Base-by-base conservation (phyloP, 2,329 filamentous ascomycete species). In the Pseudogymnoascus pannorum region DNA sequence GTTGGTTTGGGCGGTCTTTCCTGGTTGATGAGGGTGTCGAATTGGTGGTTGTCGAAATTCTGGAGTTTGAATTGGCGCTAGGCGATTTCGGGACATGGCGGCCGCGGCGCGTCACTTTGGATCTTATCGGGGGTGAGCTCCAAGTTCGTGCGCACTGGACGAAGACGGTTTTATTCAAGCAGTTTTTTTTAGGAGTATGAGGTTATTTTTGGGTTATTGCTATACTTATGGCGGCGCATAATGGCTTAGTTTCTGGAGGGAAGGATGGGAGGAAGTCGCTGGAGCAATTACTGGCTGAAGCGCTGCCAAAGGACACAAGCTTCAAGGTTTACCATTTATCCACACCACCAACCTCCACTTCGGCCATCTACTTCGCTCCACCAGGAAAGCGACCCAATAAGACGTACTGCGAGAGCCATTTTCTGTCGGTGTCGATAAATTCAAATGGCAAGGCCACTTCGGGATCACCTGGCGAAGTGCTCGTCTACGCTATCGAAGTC, bases 341-440 rank as follows among this genome's bases (percentile, higher is more conserved):
- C 22, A 96, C 92, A 4, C 88, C 89, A 12, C 90, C 93, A 4
- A 87, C 85, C 33, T 81, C 81, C 71, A 88, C 86, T 64, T 81
- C 86, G 7, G 82, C 93, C 14, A 83, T 99, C 44, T 97, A 88
- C 76, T 87, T 89, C 35, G 82, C 92, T 33, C 86, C 90, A 3
- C 89, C 90, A 4, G 85, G 87, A 62, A 78, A 84, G 65, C 82
- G 83, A 44, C 82, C 88, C 7, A 88, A 95, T 70, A 81, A 84
- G 63, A 99, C 94, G 0, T 93, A 87, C 68, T 88, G 90, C 76
- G 91, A 96, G 73, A 92, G 84, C 54, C 94, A 99, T 72, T 96
- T 89, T 65, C 76, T 90, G 18, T 77, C 82, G 5, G 79, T 85
- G 18, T 84, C 83, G 0, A 78, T 84, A 64, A 67, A 60, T 29